A percentile compares a stretch with the other conserved stretches of the same genome.
Evolutionary conservation across 176 grass and related monocot genomes (phyloP).

Genomic region (Triticum aestivum): IWGSC_CS_RefSeq_v2.1 NC_057804.1:471735703-471736202

Average conservation of each 20-base stretch:
- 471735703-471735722: not conserved
- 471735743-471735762: not conserved
- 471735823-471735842: not conserved
- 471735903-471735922: slow-evolving; percentile 25
- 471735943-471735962: slow-evolving; percentile 77
- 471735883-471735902: not conserved
- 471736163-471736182: slow-evolving; percentile 62
- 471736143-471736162: slow-evolving; percentile 76
- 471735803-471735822: not conserved
- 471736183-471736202: slow-evolving; percentile 98
- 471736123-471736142: slow-evolving; percentile 78
- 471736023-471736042: not conserved
- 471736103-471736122: slow-evolving; percentile 96
- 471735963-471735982: slow-evolving; percentile 69
- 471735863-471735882: not conserved
- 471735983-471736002: slow-evolving; percentile 79
- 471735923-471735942: slow-evolving; percentile 64
- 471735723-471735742: not conserved
- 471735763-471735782: not conserved
- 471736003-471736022: slow-evolving; percentile 41
- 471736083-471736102: slow-evolving; percentile 32
- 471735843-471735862: not conserved
- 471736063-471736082: slow-evolving; percentile 10
- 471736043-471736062: not conserved
- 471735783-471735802: not conserved